These are phyloP conservation scores for Paradendryphiella salina DNA, from an alignment of 2,329 filamentous ascomycete species.

Conservation along the genomic window DNA sequence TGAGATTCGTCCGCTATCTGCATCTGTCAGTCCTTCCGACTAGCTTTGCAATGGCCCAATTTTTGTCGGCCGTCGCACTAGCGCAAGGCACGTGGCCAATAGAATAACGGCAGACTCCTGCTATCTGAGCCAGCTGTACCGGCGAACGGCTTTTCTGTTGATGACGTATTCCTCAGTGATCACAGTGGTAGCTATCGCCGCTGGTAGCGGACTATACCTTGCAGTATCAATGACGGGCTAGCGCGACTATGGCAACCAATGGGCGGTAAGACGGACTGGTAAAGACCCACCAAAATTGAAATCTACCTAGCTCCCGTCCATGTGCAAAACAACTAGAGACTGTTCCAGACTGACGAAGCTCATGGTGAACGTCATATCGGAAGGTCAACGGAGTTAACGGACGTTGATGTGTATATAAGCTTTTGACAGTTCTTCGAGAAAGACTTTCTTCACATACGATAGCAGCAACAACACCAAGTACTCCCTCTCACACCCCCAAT, in stretches of 20 bases:
- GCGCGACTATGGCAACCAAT: neutral
- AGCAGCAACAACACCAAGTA: neutral
- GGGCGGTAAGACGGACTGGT: neutral
- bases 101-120: conserved; percentile 1
- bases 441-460: neutral
- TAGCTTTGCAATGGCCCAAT: neutral
- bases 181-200: neutral
- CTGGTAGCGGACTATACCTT: neutral
- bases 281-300: neutral
- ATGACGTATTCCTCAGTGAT: conserved; percentile 8
- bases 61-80: conserved; percentile 3
- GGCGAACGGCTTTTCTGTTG: neutral
- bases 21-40: conserved; percentile 1
- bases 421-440: neutral
- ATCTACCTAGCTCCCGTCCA: neutral
- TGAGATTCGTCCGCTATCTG: neutral
- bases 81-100: conserved; percentile 12
- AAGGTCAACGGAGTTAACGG: conserved; percentile 5
- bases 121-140: neutral
- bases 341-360: conserved; percentile 3
- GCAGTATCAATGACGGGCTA: conserved; percentile 4
- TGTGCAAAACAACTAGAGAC: neutral
- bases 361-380: conserved; percentile 7
- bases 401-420: conserved; percentile 2
- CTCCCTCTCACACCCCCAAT: neutral